These are phyloP conservation scores for Neoarthrinium moseri DNA, from an alignment of 2,329 filamentous ascomycete species.

Conservation along the genomic window DNA sequence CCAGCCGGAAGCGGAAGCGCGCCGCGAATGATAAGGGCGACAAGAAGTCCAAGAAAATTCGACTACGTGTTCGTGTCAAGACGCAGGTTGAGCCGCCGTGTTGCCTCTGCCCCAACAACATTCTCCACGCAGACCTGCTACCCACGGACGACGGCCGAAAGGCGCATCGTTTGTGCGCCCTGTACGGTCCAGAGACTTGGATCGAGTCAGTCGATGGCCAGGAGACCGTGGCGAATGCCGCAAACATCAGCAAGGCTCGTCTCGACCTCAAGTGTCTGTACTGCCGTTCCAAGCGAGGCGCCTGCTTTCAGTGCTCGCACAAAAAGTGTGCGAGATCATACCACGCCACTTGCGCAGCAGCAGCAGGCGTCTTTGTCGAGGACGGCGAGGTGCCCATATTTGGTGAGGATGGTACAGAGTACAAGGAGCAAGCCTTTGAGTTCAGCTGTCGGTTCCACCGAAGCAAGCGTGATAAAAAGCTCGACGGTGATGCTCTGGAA, in stretches of 20 bases:
- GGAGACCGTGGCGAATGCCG: conserved; percentile 75
- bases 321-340: conserved; percentile 93
- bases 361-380: conserved; percentile 90
- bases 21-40: conserved; percentile 36
- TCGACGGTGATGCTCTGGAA: conserved; percentile 68
- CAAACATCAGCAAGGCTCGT: conserved; percentile 81
- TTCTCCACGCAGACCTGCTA: conserved; percentile 77
- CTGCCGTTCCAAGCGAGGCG: conserved; percentile 91
- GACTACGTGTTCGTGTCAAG: conserved; percentile 72
- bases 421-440: conserved; percentile 87
- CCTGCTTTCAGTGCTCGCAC: conserved; percentile 93
- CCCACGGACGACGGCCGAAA: conserved; percentile 84
- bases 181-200: conserved; percentile 90
- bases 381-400: conserved; percentile 82
- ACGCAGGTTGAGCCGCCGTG: conserved; percentile 75
- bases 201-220: conserved; percentile 70
- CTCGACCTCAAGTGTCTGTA: conserved; percentile 92
- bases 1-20: conserved; percentile 69
- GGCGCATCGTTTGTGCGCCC: conserved; percentile 84
- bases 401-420: conserved; percentile 86
- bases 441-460: conserved; percentile 95
- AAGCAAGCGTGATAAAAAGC: conserved; percentile 77
- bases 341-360: conserved; percentile 90
- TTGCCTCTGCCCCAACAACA: conserved; percentile 87
- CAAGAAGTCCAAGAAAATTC: conserved; percentile 73